These are phyloP conservation scores for Daedalea quercina DNA, from an alignment of 768 basidiomycete species.

Conservation along the genomic window DNA sequence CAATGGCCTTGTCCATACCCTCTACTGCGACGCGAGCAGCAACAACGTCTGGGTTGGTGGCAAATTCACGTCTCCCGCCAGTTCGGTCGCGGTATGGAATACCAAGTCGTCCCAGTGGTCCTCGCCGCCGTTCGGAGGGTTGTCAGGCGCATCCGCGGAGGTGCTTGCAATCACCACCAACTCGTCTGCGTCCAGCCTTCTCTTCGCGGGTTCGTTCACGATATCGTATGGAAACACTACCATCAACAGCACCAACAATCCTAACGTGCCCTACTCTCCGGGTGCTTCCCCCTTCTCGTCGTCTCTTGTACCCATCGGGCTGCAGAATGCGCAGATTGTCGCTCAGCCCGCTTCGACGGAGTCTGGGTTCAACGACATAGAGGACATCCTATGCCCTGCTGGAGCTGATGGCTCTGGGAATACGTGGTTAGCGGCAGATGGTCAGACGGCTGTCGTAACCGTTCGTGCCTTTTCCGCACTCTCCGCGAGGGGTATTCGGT, in stretches of 20 bases:
- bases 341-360: slow-evolving; percentile 60
- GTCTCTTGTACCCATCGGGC: slow-evolving; percentile 77
- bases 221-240: slow-evolving; percentile 57
- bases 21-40: slow-evolving; percentile 69
- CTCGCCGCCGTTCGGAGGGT: slow-evolving; percentile 72
- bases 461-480: slow-evolving; percentile 69
- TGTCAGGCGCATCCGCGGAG: slow-evolving; percentile 60
- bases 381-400: slow-evolving; percentile 78
- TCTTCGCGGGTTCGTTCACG: slow-evolving; percentile 86
- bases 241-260: slow-evolving; percentile 69
- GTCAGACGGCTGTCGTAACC: slow-evolving; percentile 65
- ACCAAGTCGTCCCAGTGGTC: slow-evolving; percentile 61
- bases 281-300: slow-evolving; percentile 85
- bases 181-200: slow-evolving; percentile 62
- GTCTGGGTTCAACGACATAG: slow-evolving; percentile 54
- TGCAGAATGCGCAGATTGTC: slow-evolving; percentile 48
- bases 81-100: slow-evolving; percentile 70
- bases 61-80: slow-evolving; percentile 58
- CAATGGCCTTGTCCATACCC: slow-evolving; percentile 61
- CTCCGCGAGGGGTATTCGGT: slow-evolving; percentile 70
- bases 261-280: slow-evolving; percentile 76
- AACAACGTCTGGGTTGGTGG: slow-evolving; percentile 78
- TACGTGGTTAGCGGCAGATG: slow-evolving; percentile 80
- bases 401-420: slow-evolving; percentile 73
- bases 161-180: slow-evolving; percentile 76